phyloP scores from a whole-genome alignment of 2,329 filamentous ascomycete genomes.

The Monilinia vaccinii-corymbosi region DNA sequence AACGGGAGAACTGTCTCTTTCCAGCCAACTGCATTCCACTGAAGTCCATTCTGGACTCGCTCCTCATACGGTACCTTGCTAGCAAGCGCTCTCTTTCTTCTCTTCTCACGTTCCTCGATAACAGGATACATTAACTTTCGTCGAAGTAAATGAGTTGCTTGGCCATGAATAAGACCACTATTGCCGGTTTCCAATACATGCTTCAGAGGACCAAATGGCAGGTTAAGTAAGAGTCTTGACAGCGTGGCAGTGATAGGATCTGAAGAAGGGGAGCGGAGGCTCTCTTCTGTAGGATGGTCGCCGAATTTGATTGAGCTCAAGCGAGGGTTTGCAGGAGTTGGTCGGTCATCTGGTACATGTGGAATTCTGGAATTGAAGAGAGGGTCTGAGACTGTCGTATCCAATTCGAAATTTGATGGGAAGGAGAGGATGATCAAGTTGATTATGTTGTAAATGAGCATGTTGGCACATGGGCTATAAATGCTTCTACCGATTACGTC shows the following conservation, averaged over 20 bases:
- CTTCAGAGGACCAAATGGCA: slow-evolving; percentile 60
- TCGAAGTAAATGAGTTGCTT: slow-evolving; percentile 38
- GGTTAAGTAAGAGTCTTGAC: slow-evolving; percentile 59
- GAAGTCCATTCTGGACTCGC: slow-evolving; percentile 19
- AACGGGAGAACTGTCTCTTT: slow-evolving; percentile 25
- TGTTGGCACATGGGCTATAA: slow-evolving; percentile 46
- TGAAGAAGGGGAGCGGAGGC: slow-evolving; percentile 24
- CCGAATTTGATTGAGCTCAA: slow-evolving; percentile 62
- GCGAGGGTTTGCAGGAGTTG: slow-evolving; percentile 38
- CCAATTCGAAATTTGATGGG: slow-evolving; percentile 50
- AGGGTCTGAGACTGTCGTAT: slow-evolving; percentile 39
- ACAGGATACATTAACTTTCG: slow-evolving; percentile 41
- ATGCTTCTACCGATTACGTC: slow-evolving; percentile 30
- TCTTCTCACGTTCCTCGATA: slow-evolving; percentile 48
- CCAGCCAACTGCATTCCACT: slow-evolving; percentile 29
- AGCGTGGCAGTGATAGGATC: slow-evolving; percentile 36
- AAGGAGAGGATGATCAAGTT: slow-evolving; percentile 53
- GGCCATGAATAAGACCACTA: slow-evolving; percentile 43
- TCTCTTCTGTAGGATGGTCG: slow-evolving; percentile 40
- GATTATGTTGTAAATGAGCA: slow-evolving; percentile 45
- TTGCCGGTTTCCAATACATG: slow-evolving; percentile 53
- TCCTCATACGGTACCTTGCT: slow-evolving; percentile 24
- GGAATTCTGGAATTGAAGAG: slow-evolving; percentile 40
- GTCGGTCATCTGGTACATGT: slow-evolving; percentile 19
- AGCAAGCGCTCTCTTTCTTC: slow-evolving; percentile 32